Evolutionary conservation across 192 early-diverging fungal genomes (phyloP), one percentile per base, ranked within the genome.

Genomic region (Anaeromyces robustus): DNA sequence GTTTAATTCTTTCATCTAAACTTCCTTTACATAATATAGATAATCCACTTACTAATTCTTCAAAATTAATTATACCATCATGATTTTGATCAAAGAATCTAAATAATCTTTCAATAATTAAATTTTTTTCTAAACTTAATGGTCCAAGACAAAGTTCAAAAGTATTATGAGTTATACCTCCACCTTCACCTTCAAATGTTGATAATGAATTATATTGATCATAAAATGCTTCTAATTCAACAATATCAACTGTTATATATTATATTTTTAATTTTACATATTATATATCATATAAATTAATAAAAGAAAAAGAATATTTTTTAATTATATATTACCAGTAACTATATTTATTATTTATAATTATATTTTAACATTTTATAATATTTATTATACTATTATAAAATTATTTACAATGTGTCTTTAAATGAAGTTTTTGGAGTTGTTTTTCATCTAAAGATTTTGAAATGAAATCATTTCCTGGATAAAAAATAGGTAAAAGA

Each of bases 71-170:
- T 16, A 90, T 83, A 22, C 84, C 87, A 83, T 99, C 93, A 6
- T 84, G 81, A 84, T 99, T 93, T 31, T 88, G 92, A 81, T 99
- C 97, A 86, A 95, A 98, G 80, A 96, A 97, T 1, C 85, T 84
- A 82, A 97, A 99, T 77, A 98, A 92, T 3, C 96, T 90, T 31
- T 92, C 91, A 5, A 92, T 94, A 79, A 99, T 93, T 34, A 98
- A 85, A 77, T 96, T 95, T 80, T 93, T 92, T 30, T 93, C 90
- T 30, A 94, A 82, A 77, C 94, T 95, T 29, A 96, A 88, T 26
- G 92, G 92, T 2, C 97, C 96, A 26, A 99, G 86, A 52, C 95
- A 98, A 80, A 86, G 84, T 83, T 94, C 92, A 86, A 97, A 99
- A 2, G 92, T 94, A 30, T 87, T 86, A 29, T 88, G 86, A 22